These are phyloP conservation scores for Apiotrichum brassicae DNA, from an alignment of 1,284 basidiomycete genomes.

Conservation along the genomic window DNA sequence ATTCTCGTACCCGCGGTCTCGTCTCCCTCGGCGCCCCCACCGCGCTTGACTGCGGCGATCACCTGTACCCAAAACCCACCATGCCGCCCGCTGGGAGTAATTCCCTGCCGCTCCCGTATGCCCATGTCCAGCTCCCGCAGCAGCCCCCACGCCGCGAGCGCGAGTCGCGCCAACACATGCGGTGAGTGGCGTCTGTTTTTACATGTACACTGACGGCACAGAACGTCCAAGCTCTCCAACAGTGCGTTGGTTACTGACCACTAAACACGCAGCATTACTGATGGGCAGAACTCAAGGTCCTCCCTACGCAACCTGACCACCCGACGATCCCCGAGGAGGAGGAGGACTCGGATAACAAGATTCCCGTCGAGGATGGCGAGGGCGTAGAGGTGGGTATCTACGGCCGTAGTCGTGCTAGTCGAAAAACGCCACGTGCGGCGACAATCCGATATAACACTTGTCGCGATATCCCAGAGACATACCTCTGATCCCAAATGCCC, in stretches of 20 bases:
- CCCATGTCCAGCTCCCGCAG: conserved; percentile 24
- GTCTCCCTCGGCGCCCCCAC: background rate
- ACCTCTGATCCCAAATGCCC: too few relatives aligned
- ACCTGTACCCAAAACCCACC: too few relatives aligned
- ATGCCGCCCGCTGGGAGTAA: conserved; percentile 21
- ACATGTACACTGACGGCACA: conserved; percentile 8
- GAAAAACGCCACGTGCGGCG: background rate
- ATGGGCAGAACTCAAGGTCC: conserved; percentile 84
- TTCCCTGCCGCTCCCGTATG: conserved; percentile 43
- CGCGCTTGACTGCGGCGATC: background rate
- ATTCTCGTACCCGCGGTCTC: too few relatives aligned
- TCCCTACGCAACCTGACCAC: conserved; percentile 79
- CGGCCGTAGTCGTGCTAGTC: background rate
- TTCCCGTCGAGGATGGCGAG: conserved; percentile 47
- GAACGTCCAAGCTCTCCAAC: conserved; percentile 61
- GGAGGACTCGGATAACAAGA: conserved; percentile 38
- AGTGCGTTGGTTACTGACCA: conserved; percentile 34
- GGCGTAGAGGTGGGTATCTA: conserved; percentile 58
- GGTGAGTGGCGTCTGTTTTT: conserved; percentile 27
- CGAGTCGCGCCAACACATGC: conserved; percentile 43
- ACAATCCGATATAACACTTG: too few relatives aligned
- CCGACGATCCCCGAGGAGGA: conserved; percentile 56
- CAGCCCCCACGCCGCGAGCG: conserved; percentile 24
- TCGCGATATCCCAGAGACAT: too few relatives aligned
- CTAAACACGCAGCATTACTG: conserved; percentile 31